Percentiles rank a stretch among this genome's conserved stretches.
Evolutionary conservation across 768 basidiomycete species (phyloP).

Genomic region (Harrya chromipes): DNA sequence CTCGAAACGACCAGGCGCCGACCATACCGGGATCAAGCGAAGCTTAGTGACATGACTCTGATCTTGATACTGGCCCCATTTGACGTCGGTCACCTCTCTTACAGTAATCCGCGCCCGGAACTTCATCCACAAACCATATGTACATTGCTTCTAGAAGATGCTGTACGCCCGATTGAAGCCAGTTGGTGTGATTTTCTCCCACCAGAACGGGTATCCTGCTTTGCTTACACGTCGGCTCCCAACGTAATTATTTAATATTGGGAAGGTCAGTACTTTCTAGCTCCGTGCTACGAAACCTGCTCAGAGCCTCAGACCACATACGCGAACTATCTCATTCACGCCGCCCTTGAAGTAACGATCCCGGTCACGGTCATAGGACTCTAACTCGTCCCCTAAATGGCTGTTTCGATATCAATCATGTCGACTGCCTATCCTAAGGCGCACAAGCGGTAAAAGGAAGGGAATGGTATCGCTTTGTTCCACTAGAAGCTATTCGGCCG

Average conservation of each 20-base stretch:
- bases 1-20: background rate
- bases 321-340: no score
- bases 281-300: no score
- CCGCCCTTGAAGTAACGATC: no score
- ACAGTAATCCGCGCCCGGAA: background rate
- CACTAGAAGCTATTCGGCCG: constrained; percentile 7
- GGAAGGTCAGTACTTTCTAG: background rate
- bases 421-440: background rate
- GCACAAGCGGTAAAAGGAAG: constrained; percentile 1
- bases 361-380: background rate
- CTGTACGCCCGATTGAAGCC: constrained; percentile 4
- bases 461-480: background rate
- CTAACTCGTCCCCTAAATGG: background rate
- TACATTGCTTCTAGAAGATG: constrained; percentile 11
- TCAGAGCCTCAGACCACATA: no score
- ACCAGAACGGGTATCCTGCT: background rate
- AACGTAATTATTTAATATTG: constrained; percentile 7
- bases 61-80: background rate
- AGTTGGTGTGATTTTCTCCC: constrained; percentile 11
- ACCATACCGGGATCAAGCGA: constrained; percentile 1
- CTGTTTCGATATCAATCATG: background rate
- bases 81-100: background rate
- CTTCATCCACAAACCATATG: background rate
- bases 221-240: background rate
- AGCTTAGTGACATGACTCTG: background rate